Base-by-base conservation (phyloP, 768 basidiomycete genomes). In the Mycena kentingensis region DNA sequence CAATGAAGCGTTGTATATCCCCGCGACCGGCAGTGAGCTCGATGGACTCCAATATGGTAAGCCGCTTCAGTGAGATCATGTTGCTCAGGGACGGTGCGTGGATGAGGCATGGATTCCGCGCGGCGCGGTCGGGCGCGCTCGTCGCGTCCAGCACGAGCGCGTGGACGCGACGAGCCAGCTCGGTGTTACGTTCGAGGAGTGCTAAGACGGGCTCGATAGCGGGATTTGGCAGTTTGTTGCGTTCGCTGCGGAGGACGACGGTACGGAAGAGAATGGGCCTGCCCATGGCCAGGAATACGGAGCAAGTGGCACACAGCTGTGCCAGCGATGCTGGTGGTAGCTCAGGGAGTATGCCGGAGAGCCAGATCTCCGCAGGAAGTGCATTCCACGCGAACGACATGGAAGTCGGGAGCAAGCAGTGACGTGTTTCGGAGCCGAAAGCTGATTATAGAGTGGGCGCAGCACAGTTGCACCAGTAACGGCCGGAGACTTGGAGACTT, bases 1-100 rank as follows among this genome's bases (percentile, higher is more conserved):
- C 26, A 8, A 54, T 25, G 11, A 54, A 54, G 25, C 37, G 3
- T 16, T 16, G 21, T 3, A 54, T 28, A 4, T n/a, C 26, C 45
- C 8, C 1, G 8, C 38, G 13, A 6, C 26, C 31, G 3, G 57
- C 49, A 42, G 22, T 35, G 4, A 51, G 51, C n/a, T 52, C 42
- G 16, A 58, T 47, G 38, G 54, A 39, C 5, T 49, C 57, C 1
- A 47, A 35, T 8, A 58, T 43, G 1, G 49, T 54, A 16, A 58
- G 21, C 21, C 52, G 44, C 41, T 58, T 58, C 13, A 58, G 12
- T n/a, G 38, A 45, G 11, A 46, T 51, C 35, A 58, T 36, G 4
- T 58, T 54, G 24, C 31, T 26, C 16, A 58, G 28, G 2, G 57
- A 54, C 0, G 39, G 12, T 21, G 42, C 7, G 26, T 58, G 5